Conservation (phyloP, 306 rosid genomes). For the Glycine tomentella region DNA sequence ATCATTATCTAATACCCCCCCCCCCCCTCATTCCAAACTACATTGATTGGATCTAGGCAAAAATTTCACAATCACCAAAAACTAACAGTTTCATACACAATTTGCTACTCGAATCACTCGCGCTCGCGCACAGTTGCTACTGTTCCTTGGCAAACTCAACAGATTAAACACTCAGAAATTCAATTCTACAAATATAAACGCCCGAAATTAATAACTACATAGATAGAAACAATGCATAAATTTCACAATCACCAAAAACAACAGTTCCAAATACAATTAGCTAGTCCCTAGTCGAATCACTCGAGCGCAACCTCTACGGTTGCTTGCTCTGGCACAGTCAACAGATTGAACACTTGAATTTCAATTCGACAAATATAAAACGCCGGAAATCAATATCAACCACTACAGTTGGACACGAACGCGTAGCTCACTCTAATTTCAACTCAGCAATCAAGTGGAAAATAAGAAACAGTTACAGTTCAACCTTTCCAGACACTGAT, state of each 20-base stretch:
- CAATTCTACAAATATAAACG: slow-evolving; percentile 3
- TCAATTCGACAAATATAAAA: slow-evolving; percentile 13
- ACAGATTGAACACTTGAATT: slow-evolving; percentile 28
- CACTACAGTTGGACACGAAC: background rate
- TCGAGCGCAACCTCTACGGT: slow-evolving; percentile 9
- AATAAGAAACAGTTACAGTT: background rate
- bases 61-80: slow-evolving; percentile 16
- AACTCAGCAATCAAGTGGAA: slow-evolving; percentile 39
- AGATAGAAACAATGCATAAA: slow-evolving; percentile 15
- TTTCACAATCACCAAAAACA: slow-evolving; percentile 24
- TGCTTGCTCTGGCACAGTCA: slow-evolving; percentile 22
- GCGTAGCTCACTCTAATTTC: slow-evolving; percentile 37
- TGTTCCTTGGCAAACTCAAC: slow-evolving; percentile 26
- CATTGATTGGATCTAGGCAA: slow-evolving; percentile 1
- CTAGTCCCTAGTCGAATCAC: background rate
- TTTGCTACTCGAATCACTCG: slow-evolving; percentile 11
- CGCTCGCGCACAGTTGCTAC: slow-evolving; percentile 4
- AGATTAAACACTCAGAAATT: slow-evolving; percentile 18
- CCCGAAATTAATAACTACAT: slow-evolving; percentile 15
- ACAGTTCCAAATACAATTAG: slow-evolving; percentile 1
- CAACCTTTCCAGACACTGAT: slow-evolving; percentile 96
- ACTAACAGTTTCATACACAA: background rate
- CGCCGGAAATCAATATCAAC: background rate
- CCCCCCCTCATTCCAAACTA: slow-evolving; percentile 31
- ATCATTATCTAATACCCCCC: background rate